Base-by-base conservation (phyloP, 768 basidiomycete genomes). In the Lactarius akahatsu region DNA sequence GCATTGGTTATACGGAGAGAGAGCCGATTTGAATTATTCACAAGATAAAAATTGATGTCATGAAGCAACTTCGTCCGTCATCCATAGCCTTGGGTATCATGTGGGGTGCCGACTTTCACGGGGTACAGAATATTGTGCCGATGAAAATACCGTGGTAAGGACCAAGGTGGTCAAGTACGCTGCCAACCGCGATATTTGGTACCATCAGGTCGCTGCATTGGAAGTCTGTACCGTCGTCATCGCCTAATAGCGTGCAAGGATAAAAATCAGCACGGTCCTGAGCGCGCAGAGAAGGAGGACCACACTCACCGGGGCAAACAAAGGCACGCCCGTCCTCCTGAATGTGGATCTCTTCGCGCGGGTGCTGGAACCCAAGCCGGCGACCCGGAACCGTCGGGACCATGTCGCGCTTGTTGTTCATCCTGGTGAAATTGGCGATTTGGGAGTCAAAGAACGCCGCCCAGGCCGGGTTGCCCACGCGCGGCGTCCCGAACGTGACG, bases 161-260 rank as follows among this genome's bases (percentile, higher is more conserved):
- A 67, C 87, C 87, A 59, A 87, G 73, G 74, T 91, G 89, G 71
- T 90, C 71, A 10, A 82, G 57, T 61, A 86, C 78, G 23, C 40
- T 57, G 2, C 68, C 58, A 4, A 57, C 9, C 0, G 34, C 4
- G 56, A 90, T 74, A 71, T 81, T 85, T 2, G 85, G 85, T 20
- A 88, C 88, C 4, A 81, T 79, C 58, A 72, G 69, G 61, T 85
- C 83, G 41, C 81, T 82, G 74, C 89, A 90, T 65, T 82, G 76
- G 15, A 78, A 15, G 61, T 85, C 83, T 13, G 78, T 81, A 11
- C 80, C 80, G 67, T 89, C 82, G 70, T 90, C 87, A 68, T 85
- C 75, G 0, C 66, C 62, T 67, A 52, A 26, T 15, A 15, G 30
- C 7, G 36, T 34, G 55, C 16, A 26, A 63, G 16, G 30, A 18